phyloP scores from a whole-genome alignment of 129 eudicot species.

The Arctium minus region DNA sequence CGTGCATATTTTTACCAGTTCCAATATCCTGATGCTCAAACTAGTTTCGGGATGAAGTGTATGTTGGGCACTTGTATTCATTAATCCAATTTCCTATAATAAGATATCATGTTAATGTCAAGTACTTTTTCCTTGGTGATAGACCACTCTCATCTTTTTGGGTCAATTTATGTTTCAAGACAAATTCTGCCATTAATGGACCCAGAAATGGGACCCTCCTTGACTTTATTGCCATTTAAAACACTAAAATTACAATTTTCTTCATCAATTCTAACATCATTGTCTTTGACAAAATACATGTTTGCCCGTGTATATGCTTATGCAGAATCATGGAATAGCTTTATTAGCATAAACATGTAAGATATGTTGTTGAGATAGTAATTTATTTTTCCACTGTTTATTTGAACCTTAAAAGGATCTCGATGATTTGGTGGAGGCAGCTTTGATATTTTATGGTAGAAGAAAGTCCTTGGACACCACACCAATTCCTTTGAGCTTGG shows the following conservation, averaged over 20 bases:
- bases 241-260: not conserved
- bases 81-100: not conserved
- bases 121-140: not conserved
- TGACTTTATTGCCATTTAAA: not conserved
- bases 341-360: constrained; percentile 5
- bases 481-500: constrained; percentile 79
- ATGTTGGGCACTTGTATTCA: not conserved
- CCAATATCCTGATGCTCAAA: not conserved
- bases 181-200: not conserved
- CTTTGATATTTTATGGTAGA: constrained; percentile 68
- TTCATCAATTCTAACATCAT: not conserved
- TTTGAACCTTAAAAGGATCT: constrained; percentile 56
- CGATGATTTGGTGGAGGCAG: constrained; percentile 92
- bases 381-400: constrained; percentile 13
- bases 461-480: constrained; percentile 60
- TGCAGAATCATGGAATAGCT: constrained; percentile 5
- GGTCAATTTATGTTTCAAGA: not conserved
- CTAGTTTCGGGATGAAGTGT: not conserved
- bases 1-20: not conserved
- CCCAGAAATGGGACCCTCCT: not conserved
- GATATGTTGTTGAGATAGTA: constrained; percentile 11
- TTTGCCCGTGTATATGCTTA: not conserved
- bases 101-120: not conserved
- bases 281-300: not conserved
- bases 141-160: constrained; percentile 7